These are phyloP conservation scores for Hypoxylon sp. DNA, from an alignment of 2,329 filamentous ascomycete species.

Conservation along the genomic window DNA sequence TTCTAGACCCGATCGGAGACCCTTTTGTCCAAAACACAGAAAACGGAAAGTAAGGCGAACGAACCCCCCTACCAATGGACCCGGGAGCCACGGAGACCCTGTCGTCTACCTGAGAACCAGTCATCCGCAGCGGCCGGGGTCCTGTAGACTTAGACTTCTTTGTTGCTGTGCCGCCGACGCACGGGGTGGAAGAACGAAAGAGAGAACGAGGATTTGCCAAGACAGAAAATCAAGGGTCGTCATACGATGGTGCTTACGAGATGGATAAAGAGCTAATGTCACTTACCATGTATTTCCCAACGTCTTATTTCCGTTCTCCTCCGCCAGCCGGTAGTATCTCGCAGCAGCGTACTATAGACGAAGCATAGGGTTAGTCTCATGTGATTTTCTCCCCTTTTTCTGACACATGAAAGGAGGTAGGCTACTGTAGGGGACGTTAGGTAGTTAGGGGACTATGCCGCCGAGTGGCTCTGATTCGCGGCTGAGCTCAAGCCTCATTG, in stretches of 20 bases:
- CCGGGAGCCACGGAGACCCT: constrained; percentile 52
- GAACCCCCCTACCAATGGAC: constrained; percentile 32
- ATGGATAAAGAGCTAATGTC: constrained; percentile 35
- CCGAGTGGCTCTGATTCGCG: constrained; percentile 52
- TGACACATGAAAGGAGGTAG: constrained; percentile 10
- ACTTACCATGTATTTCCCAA: constrained; percentile 96
- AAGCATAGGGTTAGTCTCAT: constrained; percentile 66
- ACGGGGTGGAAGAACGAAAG: constrained; percentile 45
- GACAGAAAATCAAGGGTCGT: constrained; percentile 33
- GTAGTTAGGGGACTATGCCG: constrained; percentile 28
- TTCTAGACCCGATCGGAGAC: constrained; percentile 44
- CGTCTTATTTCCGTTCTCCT: constrained; percentile 89
- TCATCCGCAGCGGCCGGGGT: constrained; percentile 48
- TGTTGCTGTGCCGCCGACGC: constrained; percentile 48
- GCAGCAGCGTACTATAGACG: constrained; percentile 78
- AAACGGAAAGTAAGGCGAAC: constrained; percentile 50
- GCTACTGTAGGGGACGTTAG: constrained; percentile 19
- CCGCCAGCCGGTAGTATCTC: constrained; percentile 92
- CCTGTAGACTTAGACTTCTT: constrained; percentile 27
- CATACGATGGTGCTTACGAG: constrained; percentile 41
- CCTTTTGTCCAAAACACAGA: constrained; percentile 17
- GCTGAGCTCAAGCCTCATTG: constrained; percentile 55
- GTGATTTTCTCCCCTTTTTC: constrained; percentile 52
- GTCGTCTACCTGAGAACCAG: constrained; percentile 51
- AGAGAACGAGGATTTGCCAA: constrained; percentile 30